Percentiles rank a stretch among this genome's conserved stretches.
Evolutionary conservation across 2,329 filamentous ascomycete species (phyloP).

Genomic region (Drechmeria coniospora): DNA sequence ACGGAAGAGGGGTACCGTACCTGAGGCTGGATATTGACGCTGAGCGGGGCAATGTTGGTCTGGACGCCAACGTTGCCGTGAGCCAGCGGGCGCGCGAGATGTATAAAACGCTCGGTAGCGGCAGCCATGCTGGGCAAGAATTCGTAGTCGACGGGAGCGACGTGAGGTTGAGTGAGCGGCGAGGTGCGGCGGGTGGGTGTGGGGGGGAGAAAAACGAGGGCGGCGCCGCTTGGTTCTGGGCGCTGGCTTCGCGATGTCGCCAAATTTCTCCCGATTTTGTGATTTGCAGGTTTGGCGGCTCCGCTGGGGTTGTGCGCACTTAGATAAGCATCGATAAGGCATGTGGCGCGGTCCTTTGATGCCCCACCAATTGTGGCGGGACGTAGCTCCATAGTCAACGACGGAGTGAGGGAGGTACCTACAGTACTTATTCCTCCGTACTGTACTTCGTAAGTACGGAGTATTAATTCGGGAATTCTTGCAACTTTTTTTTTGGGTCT

Average conservation of each 20-base stretch:
- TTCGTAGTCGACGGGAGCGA: conserved; percentile 7
- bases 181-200: conserved; percentile 8
- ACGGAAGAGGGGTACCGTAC: conserved; percentile 28
- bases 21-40: conserved; percentile 90
- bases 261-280: conserved; percentile 27
- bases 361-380: conserved; percentile 21
- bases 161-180: conserved; percentile 6
- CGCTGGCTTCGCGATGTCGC: conserved; percentile 15
- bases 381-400: too few species aligned
- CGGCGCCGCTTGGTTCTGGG: conserved; percentile 9
- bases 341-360: conserved; percentile 12
- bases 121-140: conserved; percentile 59
- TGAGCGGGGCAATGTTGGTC: conserved; percentile 78
- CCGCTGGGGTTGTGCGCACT: conserved; percentile 36
- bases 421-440: too few species aligned
- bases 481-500: too few species aligned
- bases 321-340: conserved; percentile 32
- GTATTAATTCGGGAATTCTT: too few species aligned
- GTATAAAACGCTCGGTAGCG: conserved; percentile 73
- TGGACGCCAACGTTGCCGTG: conserved; percentile 65
- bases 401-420: too few species aligned
- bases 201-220: conserved; percentile 8
- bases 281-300: conserved; percentile 26
- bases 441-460: too few species aligned
- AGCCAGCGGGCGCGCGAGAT: conserved; percentile 83